A percentile compares a stretch with the other conserved stretches of the same genome.
Conservation (phyloP, 306 rosid genomes). For the Prunus kanzakura region DNA sequence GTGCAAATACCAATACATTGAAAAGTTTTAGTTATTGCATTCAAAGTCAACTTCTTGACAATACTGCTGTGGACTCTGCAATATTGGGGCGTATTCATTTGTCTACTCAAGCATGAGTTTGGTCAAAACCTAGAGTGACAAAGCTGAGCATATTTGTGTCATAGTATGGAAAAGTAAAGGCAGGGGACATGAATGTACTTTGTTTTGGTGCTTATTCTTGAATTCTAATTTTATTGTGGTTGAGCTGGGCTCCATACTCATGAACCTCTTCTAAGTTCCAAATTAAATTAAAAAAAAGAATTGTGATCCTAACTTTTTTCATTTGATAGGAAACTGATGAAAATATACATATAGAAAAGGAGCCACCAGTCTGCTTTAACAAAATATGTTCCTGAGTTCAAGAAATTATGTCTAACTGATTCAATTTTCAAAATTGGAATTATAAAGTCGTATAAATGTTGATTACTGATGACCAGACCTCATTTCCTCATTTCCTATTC, state of each 20-base stretch:
- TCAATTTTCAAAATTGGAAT: background rate
- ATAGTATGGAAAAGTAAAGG: no score
- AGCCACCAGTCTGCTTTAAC: background rate
- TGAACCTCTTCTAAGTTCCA: no score
- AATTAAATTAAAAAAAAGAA: no score
- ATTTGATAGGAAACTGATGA: background rate
- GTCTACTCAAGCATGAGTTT: no score
- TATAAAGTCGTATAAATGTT: background rate
- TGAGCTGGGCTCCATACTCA: background rate
- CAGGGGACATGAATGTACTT: background rate
- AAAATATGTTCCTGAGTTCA: background rate
- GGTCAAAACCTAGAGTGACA: no score
- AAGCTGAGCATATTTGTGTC: background rate
- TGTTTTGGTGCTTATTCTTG: background rate
- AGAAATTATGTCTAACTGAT: background rate
- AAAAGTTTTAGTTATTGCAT: no score
- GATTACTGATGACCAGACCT: background rate
- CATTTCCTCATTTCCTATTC: background rate
- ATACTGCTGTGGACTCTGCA: no score
- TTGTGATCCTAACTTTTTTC: no score
- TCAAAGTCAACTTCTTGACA: no score
- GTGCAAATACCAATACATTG: no score
- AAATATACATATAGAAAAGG: background rate
- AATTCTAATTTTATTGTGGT: background rate
- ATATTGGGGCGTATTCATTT: no score